These are phyloP conservation scores for Tremellales sp. DNA, from an alignment of 1,284 basidiomycete genomes.

Conservation along the genomic window DNA sequence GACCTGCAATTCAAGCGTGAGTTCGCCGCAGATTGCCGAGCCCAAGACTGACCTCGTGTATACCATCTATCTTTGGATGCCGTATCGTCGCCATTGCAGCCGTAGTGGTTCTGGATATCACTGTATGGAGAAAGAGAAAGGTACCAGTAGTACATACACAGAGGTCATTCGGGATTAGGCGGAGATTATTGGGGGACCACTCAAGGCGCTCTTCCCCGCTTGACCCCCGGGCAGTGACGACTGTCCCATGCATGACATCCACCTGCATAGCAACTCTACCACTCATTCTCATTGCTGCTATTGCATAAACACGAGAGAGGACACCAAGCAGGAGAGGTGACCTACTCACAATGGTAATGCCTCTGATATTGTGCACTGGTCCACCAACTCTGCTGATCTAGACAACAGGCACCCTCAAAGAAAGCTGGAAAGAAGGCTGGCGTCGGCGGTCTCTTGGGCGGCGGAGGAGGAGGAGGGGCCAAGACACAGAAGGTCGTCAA, in stretches of 20 bases:
- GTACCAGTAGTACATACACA: background rate
- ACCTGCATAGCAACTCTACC: too few relatives aligned
- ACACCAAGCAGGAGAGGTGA: too few relatives aligned
- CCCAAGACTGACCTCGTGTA: constrained; percentile 34
- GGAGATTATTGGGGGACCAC: background rate
- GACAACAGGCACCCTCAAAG: constrained; percentile 81
- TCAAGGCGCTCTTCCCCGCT: too few relatives aligned
- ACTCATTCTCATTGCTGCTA: too few relatives aligned
- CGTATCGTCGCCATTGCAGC: constrained; percentile 23
- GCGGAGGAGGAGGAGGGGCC: constrained; percentile 37
- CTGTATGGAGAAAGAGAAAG: background rate
- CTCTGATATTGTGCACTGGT: background rate
- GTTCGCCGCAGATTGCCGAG: background rate
- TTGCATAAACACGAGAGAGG: too few relatives aligned
- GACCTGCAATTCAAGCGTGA: constrained; percentile 52
- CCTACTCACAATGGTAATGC: too few relatives aligned
- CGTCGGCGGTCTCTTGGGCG: constrained; percentile 62
- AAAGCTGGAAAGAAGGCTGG: constrained; percentile 82
- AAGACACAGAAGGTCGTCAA: constrained; percentile 66
- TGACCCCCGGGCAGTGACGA: too few relatives aligned
- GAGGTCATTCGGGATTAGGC: background rate
- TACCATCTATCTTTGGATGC: constrained; percentile 33
- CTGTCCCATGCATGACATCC: too few relatives aligned
- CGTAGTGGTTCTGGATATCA: background rate
- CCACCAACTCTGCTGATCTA: constrained; percentile 10